phyloP scores from a whole-genome alignment of 1,139 yeast species.

The Torulaspora pretoriensis region DNA sequence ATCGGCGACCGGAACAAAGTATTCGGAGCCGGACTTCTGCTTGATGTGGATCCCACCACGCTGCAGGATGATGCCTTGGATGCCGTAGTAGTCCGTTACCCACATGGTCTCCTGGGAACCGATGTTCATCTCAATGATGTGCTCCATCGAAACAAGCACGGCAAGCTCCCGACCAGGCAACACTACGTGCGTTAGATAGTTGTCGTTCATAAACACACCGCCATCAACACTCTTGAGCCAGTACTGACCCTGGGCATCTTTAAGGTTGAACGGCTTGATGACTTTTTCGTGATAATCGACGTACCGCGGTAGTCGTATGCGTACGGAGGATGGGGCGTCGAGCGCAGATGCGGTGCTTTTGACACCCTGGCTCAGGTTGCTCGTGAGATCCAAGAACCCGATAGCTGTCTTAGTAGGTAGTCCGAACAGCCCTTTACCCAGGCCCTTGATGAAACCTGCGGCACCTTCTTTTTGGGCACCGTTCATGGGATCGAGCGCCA shows the following conservation, averaged over 20 bases:
- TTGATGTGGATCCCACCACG: conserved; percentile 72
- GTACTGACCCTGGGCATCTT: conserved; percentile 91
- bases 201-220: conserved; percentile 67
- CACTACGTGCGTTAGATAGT: conserved; percentile 79
- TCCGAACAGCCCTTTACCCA: conserved; percentile 93
- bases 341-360: conserved; percentile 88
- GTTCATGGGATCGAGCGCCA: conserved; percentile 85
- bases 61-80: conserved; percentile 59
- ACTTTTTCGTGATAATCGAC: conserved; percentile 62
- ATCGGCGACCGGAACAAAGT: conserved; percentile 79
- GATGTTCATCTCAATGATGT: conserved; percentile 68
- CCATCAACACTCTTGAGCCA: conserved; percentile 85
- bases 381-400: conserved; percentile 89
- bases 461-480: conserved; percentile 88
- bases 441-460: conserved; percentile 84
- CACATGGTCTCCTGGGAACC: conserved; percentile 45
- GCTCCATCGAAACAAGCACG: conserved; percentile 68
- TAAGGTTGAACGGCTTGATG: conserved; percentile 66
- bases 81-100: conserved; percentile 28
- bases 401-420: conserved; percentile 95
- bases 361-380: conserved; percentile 90
- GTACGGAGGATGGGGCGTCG: conserved; percentile 73
- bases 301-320: conserved; percentile 77
- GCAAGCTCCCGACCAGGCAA: conserved; percentile 77
- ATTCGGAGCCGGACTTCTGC: conserved; percentile 58